These are phyloP conservation scores for Neopestalotiopsis sp. DNA, from an alignment of 2,329 filamentous ascomycete species.

Conservation along the genomic window DNA sequence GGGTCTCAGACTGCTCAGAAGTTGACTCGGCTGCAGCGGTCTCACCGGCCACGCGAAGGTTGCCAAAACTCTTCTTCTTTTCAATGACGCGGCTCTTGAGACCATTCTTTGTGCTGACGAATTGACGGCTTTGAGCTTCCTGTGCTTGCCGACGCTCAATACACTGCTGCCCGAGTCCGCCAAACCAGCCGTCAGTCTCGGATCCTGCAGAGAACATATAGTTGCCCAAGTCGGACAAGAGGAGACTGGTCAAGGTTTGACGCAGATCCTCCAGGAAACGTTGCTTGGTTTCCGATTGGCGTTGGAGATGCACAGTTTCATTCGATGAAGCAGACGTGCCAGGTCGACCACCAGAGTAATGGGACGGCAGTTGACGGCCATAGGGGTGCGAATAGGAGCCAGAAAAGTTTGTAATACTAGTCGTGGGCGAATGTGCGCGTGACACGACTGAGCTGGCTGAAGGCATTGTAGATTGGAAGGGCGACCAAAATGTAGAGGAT, in stretches of 20 bases:
- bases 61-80: constrained; percentile 73
- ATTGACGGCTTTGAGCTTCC: constrained; percentile 51
- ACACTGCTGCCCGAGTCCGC: constrained; percentile 69
- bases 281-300: constrained; percentile 71
- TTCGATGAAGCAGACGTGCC: constrained; percentile 72
- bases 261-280: constrained; percentile 80
- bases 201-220: constrained; percentile 87
- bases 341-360: constrained; percentile 60
- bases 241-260: constrained; percentile 80
- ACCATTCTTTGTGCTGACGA: constrained; percentile 45
- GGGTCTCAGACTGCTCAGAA: constrained; percentile 44
- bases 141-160: constrained; percentile 66
- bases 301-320: constrained; percentile 68
- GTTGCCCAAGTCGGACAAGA: constrained; percentile 88
- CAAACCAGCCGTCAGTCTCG: constrained; percentile 91
- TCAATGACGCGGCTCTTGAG: constrained; percentile 60
- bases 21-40: constrained; percentile 36
- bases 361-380: constrained; percentile 48
- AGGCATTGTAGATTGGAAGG: constrained; percentile 73
- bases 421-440: constrained; percentile 65
- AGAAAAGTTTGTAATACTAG: constrained; percentile 64
- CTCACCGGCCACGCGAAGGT: constrained; percentile 60
- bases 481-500: constrained; percentile 86
- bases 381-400: constrained; percentile 53
- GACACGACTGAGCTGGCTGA: constrained; percentile 67